These are phyloP conservation scores for Microsporum ferrugineum DNA, from an alignment of 2,329 filamentous ascomycete genomes.

Conservation along the genomic window DNA sequence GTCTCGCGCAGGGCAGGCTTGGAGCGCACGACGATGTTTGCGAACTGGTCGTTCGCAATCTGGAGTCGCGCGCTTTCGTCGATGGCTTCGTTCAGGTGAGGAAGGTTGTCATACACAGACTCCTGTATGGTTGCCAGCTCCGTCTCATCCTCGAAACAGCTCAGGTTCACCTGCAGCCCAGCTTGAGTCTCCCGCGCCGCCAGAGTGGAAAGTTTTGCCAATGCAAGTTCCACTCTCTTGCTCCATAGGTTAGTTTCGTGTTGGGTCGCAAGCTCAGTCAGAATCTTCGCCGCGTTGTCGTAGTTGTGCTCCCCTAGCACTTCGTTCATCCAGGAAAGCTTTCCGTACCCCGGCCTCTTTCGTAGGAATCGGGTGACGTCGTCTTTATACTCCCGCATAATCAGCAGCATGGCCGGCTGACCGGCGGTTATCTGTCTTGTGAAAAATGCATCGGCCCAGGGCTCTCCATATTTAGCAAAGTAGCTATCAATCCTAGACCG, in stretches of 20 bases:
- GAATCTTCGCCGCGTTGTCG: constrained; percentile 56
- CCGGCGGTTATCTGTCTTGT: constrained; percentile 59
- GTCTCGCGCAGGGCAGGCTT: constrained; percentile 57
- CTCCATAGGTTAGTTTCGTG: constrained; percentile 76
- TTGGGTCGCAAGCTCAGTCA: constrained; percentile 57
- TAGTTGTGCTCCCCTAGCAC: constrained; percentile 66
- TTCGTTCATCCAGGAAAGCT: constrained; percentile 92
- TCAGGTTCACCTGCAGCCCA: constrained; percentile 31
- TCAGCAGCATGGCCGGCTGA: constrained; percentile 56
- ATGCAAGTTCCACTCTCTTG: constrained; percentile 82
- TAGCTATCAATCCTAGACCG: constrained; percentile 32
- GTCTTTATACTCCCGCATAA: constrained; percentile 55
- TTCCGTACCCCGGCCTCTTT: constrained; percentile 57
- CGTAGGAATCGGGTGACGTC: constrained; percentile 71
- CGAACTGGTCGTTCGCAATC: constrained; percentile 59
- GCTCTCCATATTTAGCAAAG: constrained; percentile 40
- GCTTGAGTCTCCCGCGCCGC: constrained; percentile 43
- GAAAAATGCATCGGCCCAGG: constrained; percentile 60
- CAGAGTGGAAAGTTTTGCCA: constrained; percentile 70
- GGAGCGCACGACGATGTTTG: constrained; percentile 43
- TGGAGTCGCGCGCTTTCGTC: constrained; percentile 70
- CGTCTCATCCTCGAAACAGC: constrained; percentile 51
- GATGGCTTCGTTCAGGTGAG: constrained; percentile 58
- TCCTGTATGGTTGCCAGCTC: constrained; percentile 70
- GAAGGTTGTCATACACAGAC: constrained; percentile 59